Base-by-base conservation (phyloP, 495 filamentous ascomycete genomes). In the Pseudoneurospora amorphoporcata region DNA sequence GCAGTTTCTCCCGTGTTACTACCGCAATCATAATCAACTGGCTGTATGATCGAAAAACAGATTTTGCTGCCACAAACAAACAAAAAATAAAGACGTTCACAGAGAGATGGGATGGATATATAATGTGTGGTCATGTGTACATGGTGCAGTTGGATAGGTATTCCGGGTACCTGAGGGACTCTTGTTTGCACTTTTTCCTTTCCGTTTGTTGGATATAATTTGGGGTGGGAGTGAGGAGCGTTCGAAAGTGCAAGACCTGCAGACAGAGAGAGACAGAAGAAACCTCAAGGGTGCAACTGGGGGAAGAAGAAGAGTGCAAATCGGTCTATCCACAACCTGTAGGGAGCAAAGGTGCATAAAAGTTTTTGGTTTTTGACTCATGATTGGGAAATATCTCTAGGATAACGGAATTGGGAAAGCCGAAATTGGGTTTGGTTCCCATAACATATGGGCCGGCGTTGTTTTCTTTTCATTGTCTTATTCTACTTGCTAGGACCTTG, bases 1-100 rank as follows among this genome's bases (percentile, higher is more conserved):
- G 23, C 70, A 88, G 85, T 85, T 88, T 73, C 75, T 88, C 61
- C 86, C 86, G 35, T 85, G 83, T 76, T 86, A 85, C 65, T 85
- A 85, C 68, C 81, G 81, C 43, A 82, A 82, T 73, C 80, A 86
- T 74, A 82, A 81, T 70, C 84, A 86, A 71, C 74, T 85, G 69
- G 84, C 84, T 41, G 84, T 86, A 68, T 86, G 76, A 78, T 68
- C 45, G 71, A 75, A 65, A 72, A 72, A 14, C 68, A 42, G 58
- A 40, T 68, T 12, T 6, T 17, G 14, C 53, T 14, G 53, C 29
- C 7, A 69, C n/a, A 61, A 75, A 73, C 68, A 77, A 3, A 39
- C 58, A 23, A 23, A 0, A 23, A 23, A 1, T 23, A 23, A 40
- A 68, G 65, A 65, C 61, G 43, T 71, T 42, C 29, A 71, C 37